These are phyloP conservation scores for Phytophthora melonis DNA, from an alignment of 352 stramenopile genomes.

Conservation along the genomic window DNA sequence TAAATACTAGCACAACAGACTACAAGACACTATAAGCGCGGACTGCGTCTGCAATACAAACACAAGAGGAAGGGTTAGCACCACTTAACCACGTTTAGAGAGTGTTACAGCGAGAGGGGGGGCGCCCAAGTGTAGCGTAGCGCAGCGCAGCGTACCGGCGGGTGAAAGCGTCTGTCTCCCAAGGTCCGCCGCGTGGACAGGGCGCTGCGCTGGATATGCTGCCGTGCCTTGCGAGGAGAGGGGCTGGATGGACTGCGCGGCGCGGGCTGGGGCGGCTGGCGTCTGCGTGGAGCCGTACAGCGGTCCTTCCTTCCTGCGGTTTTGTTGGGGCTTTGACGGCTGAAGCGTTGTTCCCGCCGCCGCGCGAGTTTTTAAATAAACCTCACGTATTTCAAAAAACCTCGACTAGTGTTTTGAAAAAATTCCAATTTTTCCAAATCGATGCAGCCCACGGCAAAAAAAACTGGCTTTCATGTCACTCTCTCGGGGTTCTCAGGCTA, in stretches of 20 bases:
- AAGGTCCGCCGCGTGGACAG: not conserved
- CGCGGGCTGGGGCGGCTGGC: too few species aligned
- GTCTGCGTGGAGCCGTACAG: too few species aligned
- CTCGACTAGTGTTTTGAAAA: not conserved
- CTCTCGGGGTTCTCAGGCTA: too few species aligned
- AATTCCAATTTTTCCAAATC: too few species aligned
- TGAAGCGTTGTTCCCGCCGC: conserved; percentile 6
- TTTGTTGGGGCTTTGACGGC: conserved; percentile 28
- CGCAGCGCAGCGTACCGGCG: conserved; percentile 16
- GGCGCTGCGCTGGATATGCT: not conserved
- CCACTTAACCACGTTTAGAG: too few species aligned
- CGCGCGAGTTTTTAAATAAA: conserved; percentile 3
- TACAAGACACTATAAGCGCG: conserved; percentile 27
- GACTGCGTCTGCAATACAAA: conserved; percentile 12
- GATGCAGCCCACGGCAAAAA: too few species aligned
- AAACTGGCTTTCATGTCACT: too few species aligned
- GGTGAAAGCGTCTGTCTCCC: conserved; percentile 4
- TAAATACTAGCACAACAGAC: conserved; percentile 53
- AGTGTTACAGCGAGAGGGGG: too few species aligned
- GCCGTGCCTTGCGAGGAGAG: not conserved
- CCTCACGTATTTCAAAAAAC: conserved; percentile 38
- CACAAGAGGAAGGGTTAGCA: too few species aligned
- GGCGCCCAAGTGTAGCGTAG: too few species aligned
- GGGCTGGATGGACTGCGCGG: not conserved
- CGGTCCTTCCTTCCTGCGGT: conserved; percentile 31